Base-by-base conservation (phyloP, 768 basidiomycete species). In the Cystofilobasidium ferigula region DNA sequence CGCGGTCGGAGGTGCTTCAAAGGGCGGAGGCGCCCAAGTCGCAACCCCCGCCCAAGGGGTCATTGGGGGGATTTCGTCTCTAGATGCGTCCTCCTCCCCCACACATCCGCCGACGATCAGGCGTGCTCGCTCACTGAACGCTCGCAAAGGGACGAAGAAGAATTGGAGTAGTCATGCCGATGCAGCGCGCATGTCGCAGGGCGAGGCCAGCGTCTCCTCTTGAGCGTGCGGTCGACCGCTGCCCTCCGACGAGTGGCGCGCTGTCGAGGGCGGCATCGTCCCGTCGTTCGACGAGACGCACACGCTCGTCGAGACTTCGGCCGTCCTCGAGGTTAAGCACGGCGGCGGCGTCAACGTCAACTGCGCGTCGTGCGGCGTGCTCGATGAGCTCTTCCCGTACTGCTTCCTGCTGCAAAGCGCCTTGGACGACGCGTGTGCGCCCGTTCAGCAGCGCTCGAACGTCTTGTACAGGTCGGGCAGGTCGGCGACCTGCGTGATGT, bases 381-480 rank as follows among this genome's bases (percentile, higher is more conserved):
- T 57, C 9, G 40, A 69, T 45, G 68, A 69, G 51, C 48, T 63
- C 9, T 69, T n/a, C n/a, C n/a, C n/a, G n/a, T n/a, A n/a, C n/a
- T n/a, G n/a, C n/a, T n/a, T n/a, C n/a, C n/a, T n/a, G n/a, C n/a
- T n/a, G n/a, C n/a, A n/a, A n/a, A n/a, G n/a, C n/a, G n/a, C n/a
- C n/a, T n/a, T n/a, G n/a, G n/a, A n/a, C n/a, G n/a, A n/a, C n/a
- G n/a, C n/a, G n/a, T n/a, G n/a, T n/a, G n/a, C n/a, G n/a, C n/a
- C n/a, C 42, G 61, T 36, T 67, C 60, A 67, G 53, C 65, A 67
- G 30, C 65, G 48, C 77, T 98, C 93, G 72, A 98, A 99, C 0
- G 97, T 88, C 69, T 87, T 85, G 75, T 95, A 99, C 61, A 99
- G 78, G 69, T 93, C 90, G 1, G 91, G 91, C 48, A 98, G 76